Conservation (phyloP, 352 stramenopile species). For the Phytophthora megakarya region DNA sequence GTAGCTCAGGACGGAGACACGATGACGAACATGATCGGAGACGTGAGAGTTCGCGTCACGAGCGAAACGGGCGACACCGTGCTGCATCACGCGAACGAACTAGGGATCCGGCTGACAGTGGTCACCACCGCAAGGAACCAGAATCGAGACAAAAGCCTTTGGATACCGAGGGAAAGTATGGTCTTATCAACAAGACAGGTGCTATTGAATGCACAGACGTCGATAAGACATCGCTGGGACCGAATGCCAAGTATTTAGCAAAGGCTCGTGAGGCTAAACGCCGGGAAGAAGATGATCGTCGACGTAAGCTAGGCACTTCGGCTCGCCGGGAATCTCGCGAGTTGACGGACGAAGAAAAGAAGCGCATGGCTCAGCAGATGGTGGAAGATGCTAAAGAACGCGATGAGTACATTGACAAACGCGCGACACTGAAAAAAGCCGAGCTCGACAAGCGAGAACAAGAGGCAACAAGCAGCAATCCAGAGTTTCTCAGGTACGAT, state of each 20-base stretch:
- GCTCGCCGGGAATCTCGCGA: conserved; percentile 21
- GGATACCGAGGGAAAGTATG: conserved; percentile 54
- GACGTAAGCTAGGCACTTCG: conserved; percentile 61
- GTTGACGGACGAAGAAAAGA: conserved; percentile 67
- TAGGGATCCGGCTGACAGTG: conserved; percentile 1
- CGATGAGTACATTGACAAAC: conserved; percentile 65
- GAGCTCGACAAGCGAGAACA: conserved; percentile 62
- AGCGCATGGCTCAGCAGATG: conserved; percentile 69
- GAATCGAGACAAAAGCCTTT: conserved; percentile 31
- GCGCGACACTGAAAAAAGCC: conserved; percentile 53
- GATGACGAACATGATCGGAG: conserved; percentile 5
- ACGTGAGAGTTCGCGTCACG: conserved; percentile 1
- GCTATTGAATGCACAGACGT: conserved; percentile 74
- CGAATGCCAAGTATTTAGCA: conserved; percentile 75
- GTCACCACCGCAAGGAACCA: conserved; percentile 16
- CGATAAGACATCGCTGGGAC: conserved; percentile 77
- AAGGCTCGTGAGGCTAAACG: conserved; percentile 73
- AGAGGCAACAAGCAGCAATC: conserved; percentile 52
- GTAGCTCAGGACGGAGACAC: conserved; percentile 12
- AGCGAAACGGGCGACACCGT: conserved; percentile 17
- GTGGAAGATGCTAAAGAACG: conserved; percentile 71
- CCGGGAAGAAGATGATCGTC: conserved; percentile 72
- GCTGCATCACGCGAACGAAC: conserved; percentile 17
- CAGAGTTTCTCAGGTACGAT: conserved; percentile 76
- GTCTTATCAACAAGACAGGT: conserved; percentile 59